These are phyloP conservation scores for Megacollybia marginata DNA, from an alignment of 768 basidiomycete species.

Conservation along the genomic window DNA sequence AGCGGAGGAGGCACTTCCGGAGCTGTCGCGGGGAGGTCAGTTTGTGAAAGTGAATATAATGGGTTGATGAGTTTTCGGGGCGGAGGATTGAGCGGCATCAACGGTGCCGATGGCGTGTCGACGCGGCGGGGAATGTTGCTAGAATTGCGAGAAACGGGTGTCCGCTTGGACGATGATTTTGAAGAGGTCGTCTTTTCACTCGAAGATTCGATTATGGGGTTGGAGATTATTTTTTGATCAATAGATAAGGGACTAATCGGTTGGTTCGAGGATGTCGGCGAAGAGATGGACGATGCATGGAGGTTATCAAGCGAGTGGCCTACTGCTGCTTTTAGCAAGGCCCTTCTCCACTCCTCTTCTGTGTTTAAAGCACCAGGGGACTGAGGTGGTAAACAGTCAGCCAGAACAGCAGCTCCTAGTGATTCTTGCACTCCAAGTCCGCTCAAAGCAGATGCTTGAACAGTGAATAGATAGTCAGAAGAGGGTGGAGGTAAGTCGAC, in stretches of 20 bases:
- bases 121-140: slow-evolving; percentile 48
- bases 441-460: slow-evolving; percentile 67
- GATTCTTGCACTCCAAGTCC: slow-evolving; percentile 72
- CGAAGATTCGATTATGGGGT: slow-evolving; percentile 23
- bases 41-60: slow-evolving; percentile 52
- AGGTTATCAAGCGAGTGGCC: slow-evolving; percentile 60
- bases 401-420: slow-evolving; percentile 67
- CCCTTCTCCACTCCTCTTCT: slow-evolving; percentile 71
- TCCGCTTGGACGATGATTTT: slow-evolving; percentile 10
- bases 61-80: slow-evolving; percentile 41
- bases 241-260: slow-evolving; percentile 10
- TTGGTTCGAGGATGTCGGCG: slow-evolving; percentile 21
- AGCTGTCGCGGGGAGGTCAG: slow-evolving; percentile 25
- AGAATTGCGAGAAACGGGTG: slow-evolving; percentile 22
- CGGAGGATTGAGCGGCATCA: slow-evolving; percentile 61
- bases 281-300: slow-evolving; percentile 11
- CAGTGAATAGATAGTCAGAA: slow-evolving; percentile 61
- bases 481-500: slow-evolving; percentile 74
- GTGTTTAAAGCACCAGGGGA: slow-evolving; percentile 54
- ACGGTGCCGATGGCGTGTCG: slow-evolving; percentile 54
- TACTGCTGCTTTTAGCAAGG: slow-evolving; percentile 70
- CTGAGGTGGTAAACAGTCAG: slow-evolving; percentile 61
- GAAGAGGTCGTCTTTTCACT: slow-evolving; percentile 20
- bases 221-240: slow-evolving; percentile 38
- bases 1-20: not conserved